Conservation (phyloP, 345 rosid species). For the Rhizophora apiculata region DNA sequence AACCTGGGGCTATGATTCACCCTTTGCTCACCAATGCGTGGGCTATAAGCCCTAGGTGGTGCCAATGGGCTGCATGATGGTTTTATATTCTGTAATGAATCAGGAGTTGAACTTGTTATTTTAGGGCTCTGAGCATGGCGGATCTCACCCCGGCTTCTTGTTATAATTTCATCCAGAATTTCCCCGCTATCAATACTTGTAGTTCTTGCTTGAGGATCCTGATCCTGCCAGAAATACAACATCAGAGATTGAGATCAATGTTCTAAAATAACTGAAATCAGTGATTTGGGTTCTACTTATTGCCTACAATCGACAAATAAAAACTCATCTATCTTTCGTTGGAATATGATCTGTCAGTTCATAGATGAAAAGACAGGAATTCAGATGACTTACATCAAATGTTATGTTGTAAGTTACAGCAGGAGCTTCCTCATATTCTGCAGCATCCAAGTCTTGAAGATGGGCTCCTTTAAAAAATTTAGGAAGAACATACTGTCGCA, state of each 20-base stretch:
- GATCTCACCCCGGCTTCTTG: constrained; percentile 85
- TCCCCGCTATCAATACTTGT: constrained; percentile 47
- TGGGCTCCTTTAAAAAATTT: constrained; percentile 81
- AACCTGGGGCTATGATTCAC: constrained; percentile 25
- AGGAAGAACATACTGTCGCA: constrained; percentile 77
- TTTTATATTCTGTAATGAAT: constrained; percentile 36
- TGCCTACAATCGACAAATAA: no score
- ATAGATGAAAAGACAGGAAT: constrained; percentile 9
- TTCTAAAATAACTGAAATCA: not conserved
- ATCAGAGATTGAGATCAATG: not conserved
- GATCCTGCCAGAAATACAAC: constrained; percentile 39
- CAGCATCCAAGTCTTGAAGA: constrained; percentile 91
- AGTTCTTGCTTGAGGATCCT: constrained; percentile 34
- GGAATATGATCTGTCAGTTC: not conserved
- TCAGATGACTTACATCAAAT: constrained; percentile 46
- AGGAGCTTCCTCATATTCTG: constrained; percentile 88
- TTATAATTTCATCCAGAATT: constrained; percentile 71
- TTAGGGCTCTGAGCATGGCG: constrained; percentile 61
- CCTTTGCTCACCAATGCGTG: constrained; percentile 32
- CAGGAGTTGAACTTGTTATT: constrained; percentile 44
- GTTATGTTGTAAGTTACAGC: constrained; percentile 62
- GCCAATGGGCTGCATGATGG: constrained; percentile 40
- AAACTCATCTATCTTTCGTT: no score
- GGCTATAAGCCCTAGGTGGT: constrained; percentile 39
- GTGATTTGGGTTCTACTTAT: no score